These are phyloP conservation scores for Cynanchum wilfordii DNA, from an alignment of 257 asterid species.

Conservation along the genomic window DNA sequence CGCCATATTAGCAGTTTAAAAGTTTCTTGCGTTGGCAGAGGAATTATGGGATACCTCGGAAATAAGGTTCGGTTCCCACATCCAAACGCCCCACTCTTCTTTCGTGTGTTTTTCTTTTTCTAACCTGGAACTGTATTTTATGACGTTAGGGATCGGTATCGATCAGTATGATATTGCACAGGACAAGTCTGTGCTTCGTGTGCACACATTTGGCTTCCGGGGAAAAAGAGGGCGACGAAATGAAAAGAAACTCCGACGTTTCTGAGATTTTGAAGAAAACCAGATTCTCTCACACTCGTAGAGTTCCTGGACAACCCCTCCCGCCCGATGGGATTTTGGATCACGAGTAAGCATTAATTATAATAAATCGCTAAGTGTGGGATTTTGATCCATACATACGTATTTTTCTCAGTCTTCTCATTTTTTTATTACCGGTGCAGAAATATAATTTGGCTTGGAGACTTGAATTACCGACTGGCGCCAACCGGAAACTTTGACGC, in stretches of 20 bases:
- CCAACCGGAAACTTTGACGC: conserved; percentile 34
- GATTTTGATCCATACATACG: no score
- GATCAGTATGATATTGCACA: conserved; percentile 56
- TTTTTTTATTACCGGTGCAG: conserved; percentile 25
- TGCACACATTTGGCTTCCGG: conserved; percentile 89
- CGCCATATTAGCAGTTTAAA: conserved; percentile 41
- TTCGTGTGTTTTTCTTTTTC: background rate
- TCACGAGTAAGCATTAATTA: conserved; percentile 51
- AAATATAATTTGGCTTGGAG: conserved; percentile 85
- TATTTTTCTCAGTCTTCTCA: background rate
- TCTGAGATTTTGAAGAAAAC: conserved; percentile 61
- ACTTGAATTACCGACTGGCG: conserved; percentile 76
- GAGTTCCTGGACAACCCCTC: conserved; percentile 19
- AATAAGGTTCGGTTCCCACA: conserved; percentile 44
- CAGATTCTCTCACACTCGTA: conserved; percentile 33
- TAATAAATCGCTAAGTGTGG: background rate
- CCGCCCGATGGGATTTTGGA: conserved; percentile 46
- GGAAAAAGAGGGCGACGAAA: conserved; percentile 61
- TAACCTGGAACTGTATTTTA: background rate
- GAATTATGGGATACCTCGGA: conserved; percentile 87
- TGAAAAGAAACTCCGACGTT: conserved; percentile 61
- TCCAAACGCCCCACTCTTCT: no score
- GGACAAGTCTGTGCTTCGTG: conserved; percentile 62
- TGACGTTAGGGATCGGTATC: conserved; percentile 62
- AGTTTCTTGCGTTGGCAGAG: conserved; percentile 65